phyloP scores from a whole-genome alignment of 164 flowering plant species.

The Umbellularia californica region DNA sequence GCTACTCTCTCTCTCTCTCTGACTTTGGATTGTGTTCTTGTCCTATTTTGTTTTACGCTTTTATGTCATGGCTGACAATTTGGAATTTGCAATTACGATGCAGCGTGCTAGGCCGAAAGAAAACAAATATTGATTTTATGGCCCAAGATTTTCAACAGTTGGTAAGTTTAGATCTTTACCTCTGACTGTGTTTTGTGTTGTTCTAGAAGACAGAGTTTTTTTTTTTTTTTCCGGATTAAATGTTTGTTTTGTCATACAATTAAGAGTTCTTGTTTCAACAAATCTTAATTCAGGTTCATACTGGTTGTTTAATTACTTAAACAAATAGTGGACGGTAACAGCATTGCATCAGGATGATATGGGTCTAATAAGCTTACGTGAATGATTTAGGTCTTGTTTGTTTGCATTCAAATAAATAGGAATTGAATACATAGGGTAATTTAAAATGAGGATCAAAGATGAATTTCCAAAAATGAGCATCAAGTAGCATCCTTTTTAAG shows the following conservation, averaged over 20 bases:
- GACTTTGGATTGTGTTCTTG: not conserved
- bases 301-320: not conserved
- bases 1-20: not conserved
- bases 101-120: conserved; percentile 75
- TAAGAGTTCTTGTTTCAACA: not conserved
- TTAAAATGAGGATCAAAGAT: no score
- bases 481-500: no score
- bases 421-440: no score
- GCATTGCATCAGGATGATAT: not conserved
- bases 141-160: conserved; percentile 64
- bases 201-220: not conserved
- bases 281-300: not conserved
- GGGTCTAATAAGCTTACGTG: not conserved
- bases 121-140: conserved; percentile 56
- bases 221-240: no score
- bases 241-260: not conserved
- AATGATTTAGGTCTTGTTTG: not conserved
- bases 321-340: not conserved
- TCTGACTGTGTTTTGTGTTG: not conserved
- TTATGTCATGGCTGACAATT: not conserved
- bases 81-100: conserved; percentile 10
- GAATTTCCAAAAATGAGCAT: no score
- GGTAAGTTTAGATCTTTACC: conserved; percentile 38
- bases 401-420: no score
- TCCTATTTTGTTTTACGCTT: not conserved